Conservation (phyloP, 495 filamentous ascomycete species). For the Cryomyces minteri region DNA sequence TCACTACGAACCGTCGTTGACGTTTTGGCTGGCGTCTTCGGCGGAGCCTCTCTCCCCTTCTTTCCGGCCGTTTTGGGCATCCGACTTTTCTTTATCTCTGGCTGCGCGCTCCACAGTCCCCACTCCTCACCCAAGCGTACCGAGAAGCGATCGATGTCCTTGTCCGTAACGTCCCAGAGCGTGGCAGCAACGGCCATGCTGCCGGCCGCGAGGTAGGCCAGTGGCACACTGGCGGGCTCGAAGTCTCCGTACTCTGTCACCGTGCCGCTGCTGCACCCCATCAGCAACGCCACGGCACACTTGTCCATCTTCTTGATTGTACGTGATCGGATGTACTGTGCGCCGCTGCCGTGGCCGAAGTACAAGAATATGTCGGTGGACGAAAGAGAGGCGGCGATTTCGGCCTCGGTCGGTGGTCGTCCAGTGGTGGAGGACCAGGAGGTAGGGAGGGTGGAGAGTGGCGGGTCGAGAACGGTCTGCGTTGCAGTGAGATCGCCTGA, state of each 20-base stretch:
- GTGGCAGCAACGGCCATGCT: conserved; percentile 58
- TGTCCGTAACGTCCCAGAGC: conserved; percentile 95
- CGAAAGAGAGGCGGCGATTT: conserved; percentile 47
- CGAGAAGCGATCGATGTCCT: conserved; percentile 86
- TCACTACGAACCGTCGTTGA: conserved; percentile 2
- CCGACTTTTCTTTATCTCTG: conserved; percentile 6
- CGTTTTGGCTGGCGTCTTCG: conserved; percentile 8
- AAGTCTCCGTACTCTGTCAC: conserved; percentile 71
- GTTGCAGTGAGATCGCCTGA: conserved; percentile 66
- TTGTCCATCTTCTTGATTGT: conserved; percentile 60
- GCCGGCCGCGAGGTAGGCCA: conserved; percentile 79
- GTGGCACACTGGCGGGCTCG: conserved; percentile 72
- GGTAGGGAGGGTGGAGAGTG: conserved; percentile 29
- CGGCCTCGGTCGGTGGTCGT: conserved; percentile 53
- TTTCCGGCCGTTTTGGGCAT: background rate
- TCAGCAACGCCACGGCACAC: conserved; percentile 69
- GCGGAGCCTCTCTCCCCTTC: background rate
- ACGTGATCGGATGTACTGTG: conserved; percentile 71
- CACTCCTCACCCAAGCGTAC: conserved; percentile 59
- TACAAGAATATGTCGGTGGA: conserved; percentile 59
- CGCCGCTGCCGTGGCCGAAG: conserved; percentile 91
- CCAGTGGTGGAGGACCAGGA: conserved; percentile 47
- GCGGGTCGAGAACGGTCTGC: conserved; percentile 47
- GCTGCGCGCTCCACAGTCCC: conserved; percentile 38
- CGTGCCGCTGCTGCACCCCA: conserved; percentile 74